Base-by-base conservation (phyloP, 345 rosid species). In the Gynandropsis gynandra region DNA sequence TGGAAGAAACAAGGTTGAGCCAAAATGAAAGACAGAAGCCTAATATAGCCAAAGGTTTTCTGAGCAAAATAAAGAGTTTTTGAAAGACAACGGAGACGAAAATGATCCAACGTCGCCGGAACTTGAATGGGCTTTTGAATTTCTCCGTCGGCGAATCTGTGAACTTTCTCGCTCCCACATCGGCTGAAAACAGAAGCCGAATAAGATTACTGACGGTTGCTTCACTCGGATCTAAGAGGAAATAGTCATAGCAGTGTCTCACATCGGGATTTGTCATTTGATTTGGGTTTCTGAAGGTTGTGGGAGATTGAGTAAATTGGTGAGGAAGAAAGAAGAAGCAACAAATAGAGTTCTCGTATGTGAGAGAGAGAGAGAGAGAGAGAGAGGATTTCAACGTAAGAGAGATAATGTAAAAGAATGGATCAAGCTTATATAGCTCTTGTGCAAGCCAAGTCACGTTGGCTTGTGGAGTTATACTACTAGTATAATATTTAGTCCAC, bases 61-160 rank as follows among this genome's bases (percentile, higher is more conserved):
- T 68, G 4, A 16, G 8, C 7, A 50, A 16, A 42, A 72, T 33
- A 24, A 81, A 50, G 33, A 68, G 51, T 61, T 74, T 76, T 52
- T 76, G 84, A 24, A 42, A 9, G 8, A 74, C 45, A 6, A 78
- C 52, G 47, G 89, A 76, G 56, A 66, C 47, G 72, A 78, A 76
- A 32, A 81, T 63, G 54, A 74, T 14, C 88, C 78, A 78, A 39
- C 88, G 55, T 19, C 64, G 58, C n/a, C 58, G 32, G 21, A 78
- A 81, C 39, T 40, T 56, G 12, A 6, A 10, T 9, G 9, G 4
- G 40, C 61, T 29, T 14, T 14, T 46, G 36, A 13, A 33, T 10
- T 13, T 55, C 3, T 67, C 52, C 16, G 53, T 51, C 2, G 75
- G 50, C 62, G 53, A 63, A 10, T 72, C 17, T 0, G 72, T 42